Base-by-base conservation (phyloP, 176 grass and related monocot species). In the Zoysia pacifica region DNA sequence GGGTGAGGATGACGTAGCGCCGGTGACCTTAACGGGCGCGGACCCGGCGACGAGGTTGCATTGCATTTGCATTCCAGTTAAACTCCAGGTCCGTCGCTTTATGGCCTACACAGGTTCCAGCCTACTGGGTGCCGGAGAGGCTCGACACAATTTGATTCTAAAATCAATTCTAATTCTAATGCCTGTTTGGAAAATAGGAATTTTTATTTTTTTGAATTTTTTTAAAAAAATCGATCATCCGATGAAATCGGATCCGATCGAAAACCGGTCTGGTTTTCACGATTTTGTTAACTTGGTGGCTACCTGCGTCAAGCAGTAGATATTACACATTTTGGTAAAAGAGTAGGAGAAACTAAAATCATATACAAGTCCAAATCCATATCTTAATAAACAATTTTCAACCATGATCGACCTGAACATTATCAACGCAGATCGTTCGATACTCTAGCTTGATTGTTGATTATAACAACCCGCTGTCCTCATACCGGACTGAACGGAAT, bases 21-120 rank as follows among this genome's bases (percentile, higher is more conserved):
- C 76, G 38, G 20, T 18, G 20, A 16, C 0, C 5, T 42, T 68
- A 61, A 2, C 67, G 52, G 69, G 59, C 58, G 18, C 86, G 35
- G 83, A 86, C 86, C 83, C 52, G 83, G 71, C 83, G 71, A 53
- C 77, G 65, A 50, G 58, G 65, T 39, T 62, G 82, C 71, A 41
- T 38, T 46, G 87, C 70, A 11, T 69, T 75, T 74, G 28, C 28
- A 28, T 28, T 28, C 28, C 28, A 52, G 74, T 65, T 81, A 70
- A 62, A 36, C 64, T 61, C 72, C 80, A 48, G 72, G 11, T 70
- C 28, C 28, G 28, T 28, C 47, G 40, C 59, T 72, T 37, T 51
- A 8, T 12, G 8, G 58, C 58, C 58, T 61, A 62, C 20, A 62
- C 59, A 8, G 60, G 18, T 48, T 52, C 12, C 13, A 15, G 5